Evolutionary conservation across 306 rosid genomes (phyloP), one percentile per base, ranked within the genome.

Genomic region (Cucurbita maxima): DNA sequence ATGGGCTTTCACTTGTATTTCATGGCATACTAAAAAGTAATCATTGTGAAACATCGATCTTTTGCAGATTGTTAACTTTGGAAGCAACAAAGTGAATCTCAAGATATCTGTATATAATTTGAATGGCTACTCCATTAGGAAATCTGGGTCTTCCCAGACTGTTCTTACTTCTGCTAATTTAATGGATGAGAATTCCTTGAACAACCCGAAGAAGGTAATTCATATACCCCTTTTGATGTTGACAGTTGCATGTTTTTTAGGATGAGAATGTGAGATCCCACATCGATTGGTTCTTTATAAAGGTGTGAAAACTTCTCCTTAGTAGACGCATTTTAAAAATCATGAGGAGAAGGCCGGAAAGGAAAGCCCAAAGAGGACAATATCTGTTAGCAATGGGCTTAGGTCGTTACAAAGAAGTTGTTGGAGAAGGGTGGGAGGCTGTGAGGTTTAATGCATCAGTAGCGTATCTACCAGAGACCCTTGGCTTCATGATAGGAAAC

Each of bases 141-240:
- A 82, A 51, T 82, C 90, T 13, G 90, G 92, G 40, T 82, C 90
- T 40, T 80, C 74, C 5, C 80, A 74, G 85, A 86, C 89, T 13
- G 80, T 94, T 38, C 88, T 94, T 64, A 89, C 95, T 2, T 87
- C 98, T 66, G 45, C 45, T 76, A 87, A 89, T 79, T 74, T 85
- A 61, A 86, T 74, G 89, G 97, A 94, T 60, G 98, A 94, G 77
- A 94, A 94, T 77, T 87, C 98, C 53, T 94, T 94, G 82, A 40
- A 81, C 5, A 78, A 76, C 45, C 97, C 96, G 66, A 83, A 66
- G 6, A 94, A 90, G 98, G 98, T 94, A 86, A 43, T 1, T 62
- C 41, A 19, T 38, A 40, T 15, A 52, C 76, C 18, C 57, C 18
- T 30, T 30, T 60, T 10, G 37, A 38, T 38, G 63, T 68, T 47